Base-by-base conservation (phyloP, 768 basidiomycete species). In the Hirschioporus abietinus region DNA sequence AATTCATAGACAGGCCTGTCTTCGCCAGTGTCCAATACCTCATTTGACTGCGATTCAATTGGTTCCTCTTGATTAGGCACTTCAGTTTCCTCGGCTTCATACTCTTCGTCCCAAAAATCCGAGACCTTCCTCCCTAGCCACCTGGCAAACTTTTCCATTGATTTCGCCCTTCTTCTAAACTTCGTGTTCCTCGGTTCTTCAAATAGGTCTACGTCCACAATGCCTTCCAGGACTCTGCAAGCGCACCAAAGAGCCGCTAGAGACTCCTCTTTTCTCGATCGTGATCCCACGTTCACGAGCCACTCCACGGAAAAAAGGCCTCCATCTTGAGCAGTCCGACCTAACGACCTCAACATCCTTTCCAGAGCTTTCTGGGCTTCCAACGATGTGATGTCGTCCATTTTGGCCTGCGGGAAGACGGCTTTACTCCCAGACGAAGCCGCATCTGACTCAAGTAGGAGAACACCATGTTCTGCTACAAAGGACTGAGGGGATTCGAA, bases 211-310 rank as follows among this genome's bases (percentile, higher is more conserved):
- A 52, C 42, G 1, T 80, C 77, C 0, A 84, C 80, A 8, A 89
- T 78, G 1, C 96, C 96, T 71, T 92, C 88, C 66, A 98, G 73
- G 0, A 98, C 73, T 30, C 86, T 83, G 67, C 85, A 84, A 1
- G 91, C 89, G 69, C 92, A 91, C 95, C 95, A 98, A 25, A 96
- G 78, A 1, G 94, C 94, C 0, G 90, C 83, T 0, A 88, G 85
- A 20, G 87, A 83, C 26, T 78, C 77, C 10, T 71, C 75, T 10
- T 79, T 81, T 20, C 75, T 78, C 35, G 76, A 76, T 59, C 80
- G 77, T 4, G 83, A 84, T 0, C 83, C 83, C 15, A 87, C 79
- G 60, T 82, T 82, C 15, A 86, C 76, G 68, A 96, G 88, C 88
- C 96, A 96, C 70, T 95, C 92, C 5, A 95, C 87, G 8, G 94